Evolutionary conservation across 495 filamentous ascomycete species (phyloP), one percentile per base, ranked within the genome.

Genomic region (Neurospora sp.): DNA sequence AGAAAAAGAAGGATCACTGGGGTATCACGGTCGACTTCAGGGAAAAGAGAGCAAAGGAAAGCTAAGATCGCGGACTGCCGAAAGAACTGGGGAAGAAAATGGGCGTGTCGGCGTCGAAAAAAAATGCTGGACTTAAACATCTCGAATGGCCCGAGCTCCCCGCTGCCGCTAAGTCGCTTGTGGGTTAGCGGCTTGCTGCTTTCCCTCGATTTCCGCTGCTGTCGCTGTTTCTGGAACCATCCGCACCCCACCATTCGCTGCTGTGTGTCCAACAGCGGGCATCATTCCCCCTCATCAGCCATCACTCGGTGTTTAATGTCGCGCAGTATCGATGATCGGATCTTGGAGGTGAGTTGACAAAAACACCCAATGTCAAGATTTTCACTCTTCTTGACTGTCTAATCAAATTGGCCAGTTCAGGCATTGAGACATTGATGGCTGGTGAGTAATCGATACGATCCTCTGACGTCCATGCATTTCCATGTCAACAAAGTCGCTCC

Each of bases 221-320:
- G 53, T 65, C 53, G 53, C 22, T 74, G 76, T 73, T 80, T 80
- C 79, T 80, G 76, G 79, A 80, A 80, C 70, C 76, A 79, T 80
- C 79, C 68, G 77, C 74, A 75, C 70, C 70, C 76, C 77, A 76
- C 77, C 53, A 65, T 65, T 65, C 20, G 53, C 53, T 61, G 48
- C 22, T 35, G 10, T 14, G 27, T 2, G 22, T 61, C 22, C 53
- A 65, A 65, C 53, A 61, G 53, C 12, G 22, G 22, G 20, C 53
- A 61, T 61, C 53, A 61, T 65, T 65, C 14, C 53, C 53, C 53
- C 53, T 65, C 53, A 65, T 61, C 27, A 27, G 27, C 27, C 27
- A 27, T 27, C 27, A 61, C 22, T 61, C 53, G 22, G 53, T 61
- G 53, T 61, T 27, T 61, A 61, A 61, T 65, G 53, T 65, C 53